These are phyloP conservation scores for Solanum hybrid DNA, from an alignment of 305 asterid species.

Conservation along the genomic window DNA sequence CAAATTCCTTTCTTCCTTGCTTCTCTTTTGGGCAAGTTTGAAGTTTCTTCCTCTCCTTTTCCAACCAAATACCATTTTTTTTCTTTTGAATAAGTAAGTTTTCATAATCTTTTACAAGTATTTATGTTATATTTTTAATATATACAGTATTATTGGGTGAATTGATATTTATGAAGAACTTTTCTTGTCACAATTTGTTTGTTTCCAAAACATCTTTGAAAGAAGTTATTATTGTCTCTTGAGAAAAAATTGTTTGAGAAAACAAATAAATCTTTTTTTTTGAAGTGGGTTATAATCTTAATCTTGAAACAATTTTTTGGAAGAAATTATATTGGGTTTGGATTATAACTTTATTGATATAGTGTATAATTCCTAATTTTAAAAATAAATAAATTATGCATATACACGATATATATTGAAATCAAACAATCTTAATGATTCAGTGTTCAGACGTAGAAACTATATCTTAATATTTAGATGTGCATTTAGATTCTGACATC, in stretches of 20 bases:
- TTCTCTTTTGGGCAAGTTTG: background rate
- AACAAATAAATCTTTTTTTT: too few species aligned
- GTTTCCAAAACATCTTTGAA: background rate
- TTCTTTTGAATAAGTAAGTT: background rate
- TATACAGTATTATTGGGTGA: background rate
- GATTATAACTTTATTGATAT: background rate
- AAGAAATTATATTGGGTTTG: background rate
- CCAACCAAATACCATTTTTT: background rate
- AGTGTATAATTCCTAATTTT: background rate
- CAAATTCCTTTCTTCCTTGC: background rate
- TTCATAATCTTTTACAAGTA: too few species aligned
- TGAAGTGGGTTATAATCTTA: background rate
- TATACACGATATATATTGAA: too few species aligned
- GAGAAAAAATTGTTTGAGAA: background rate
- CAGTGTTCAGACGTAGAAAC: background rate
- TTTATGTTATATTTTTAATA: too few species aligned
- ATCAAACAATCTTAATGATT: background rate
- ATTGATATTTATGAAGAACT: background rate
- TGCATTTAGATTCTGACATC: background rate
- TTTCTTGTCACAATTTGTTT: background rate
- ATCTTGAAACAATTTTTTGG: background rate
- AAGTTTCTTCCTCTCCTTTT: background rate
- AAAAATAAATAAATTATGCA: too few species aligned
- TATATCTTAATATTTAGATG: too few species aligned
- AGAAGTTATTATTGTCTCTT: background rate